Evolutionary conservation across 768 basidiomycete species (phyloP).

Genomic region (Tremella fuciformis): DNA sequence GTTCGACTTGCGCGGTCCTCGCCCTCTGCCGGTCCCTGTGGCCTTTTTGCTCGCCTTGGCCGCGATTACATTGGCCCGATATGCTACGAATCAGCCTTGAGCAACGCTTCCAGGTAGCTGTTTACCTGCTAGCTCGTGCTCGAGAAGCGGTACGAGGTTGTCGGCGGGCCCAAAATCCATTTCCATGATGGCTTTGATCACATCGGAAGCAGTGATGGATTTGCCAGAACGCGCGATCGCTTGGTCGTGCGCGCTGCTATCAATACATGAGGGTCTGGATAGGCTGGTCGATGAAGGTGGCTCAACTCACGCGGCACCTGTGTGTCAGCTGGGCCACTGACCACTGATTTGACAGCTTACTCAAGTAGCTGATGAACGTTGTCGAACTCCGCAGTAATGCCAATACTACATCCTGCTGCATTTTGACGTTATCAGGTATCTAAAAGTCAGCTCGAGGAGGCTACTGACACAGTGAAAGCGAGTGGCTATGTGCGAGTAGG

Average conservation of each 20-base stretch:
- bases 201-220: slow-evolving; percentile 83
- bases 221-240: slow-evolving; percentile 80
- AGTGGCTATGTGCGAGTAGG: neutral
- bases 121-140: slow-evolving; percentile 43
- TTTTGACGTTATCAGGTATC: slow-evolving; percentile 79
- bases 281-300: too few relatives aligned
- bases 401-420: slow-evolving; percentile 83
- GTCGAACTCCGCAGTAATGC: slow-evolving; percentile 85
- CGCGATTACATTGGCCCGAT: slow-evolving; percentile 42
- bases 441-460: slow-evolving; percentile 48
- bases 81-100: slow-evolving; percentile 35
- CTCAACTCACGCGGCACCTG: slow-evolving; percentile 57
- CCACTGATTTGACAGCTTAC: slow-evolving; percentile 55
- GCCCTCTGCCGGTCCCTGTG: slow-evolving; percentile 12
- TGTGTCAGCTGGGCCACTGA: slow-evolving; percentile 6
- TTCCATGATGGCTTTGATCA: slow-evolving; percentile 62
- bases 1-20: slow-evolving; percentile 18
- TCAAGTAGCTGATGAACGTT: slow-evolving; percentile 90
- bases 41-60: slow-evolving; percentile 25
- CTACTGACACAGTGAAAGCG: neutral
- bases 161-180: slow-evolving; percentile 46
- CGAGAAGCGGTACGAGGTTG: slow-evolving; percentile 33
- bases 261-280: neutral
- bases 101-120: slow-evolving; percentile 2
- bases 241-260: slow-evolving; percentile 78